Base-by-base conservation (phyloP, 441 rosid species). In the Populus hybrid region DNA sequence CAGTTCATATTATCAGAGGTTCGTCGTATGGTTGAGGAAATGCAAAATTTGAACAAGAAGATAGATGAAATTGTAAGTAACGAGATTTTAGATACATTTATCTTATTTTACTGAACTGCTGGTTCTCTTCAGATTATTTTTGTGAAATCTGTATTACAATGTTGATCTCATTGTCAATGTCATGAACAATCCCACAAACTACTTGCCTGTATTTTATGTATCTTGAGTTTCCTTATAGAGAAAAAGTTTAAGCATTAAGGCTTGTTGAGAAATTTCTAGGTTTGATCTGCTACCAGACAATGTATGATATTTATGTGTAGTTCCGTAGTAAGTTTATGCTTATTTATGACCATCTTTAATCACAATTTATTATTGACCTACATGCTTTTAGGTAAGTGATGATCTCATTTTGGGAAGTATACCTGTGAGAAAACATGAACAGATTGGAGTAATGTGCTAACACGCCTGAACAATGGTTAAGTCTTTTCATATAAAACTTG, bases 1-100 rank as follows among this genome's bases (percentile, higher is more conserved):
- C 90, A 86, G 83, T 70, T 81, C 77, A 82, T 92, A 71, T 80
- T 92, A 70, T 64, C 88, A 36, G 98, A 92, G 86, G 93, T 95
- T 78, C 97, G 95, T 16, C 89, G 84, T 1, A 89, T 95, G 99
- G 99, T 95, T 70, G 94, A 93, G 79, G 88, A 93, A 80, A 93
- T 95, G 99, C 94, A 89, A 82, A 79, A 73, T 69, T 80, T 95
- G 71, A 95, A 80, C 59, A 75, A 18, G 80, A 83, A 68, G 78
- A 79, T 83, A 46, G 86, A 83, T 10, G 83, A 83, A 69, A 81
- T 81, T 77, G 86, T 83, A 70, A 80, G 86, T 81, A 40, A 28
- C n/a, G 38, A 69, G 32, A 73, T 8, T 38, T 63, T 36, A 23
- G 16, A 38, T 70, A 8, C 21, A 50, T 21, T 72, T 26, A 54